phyloP scores from a whole-genome alignment of 2,329 filamentous ascomycete genomes.

The Podosphaera aphanis region DNA sequence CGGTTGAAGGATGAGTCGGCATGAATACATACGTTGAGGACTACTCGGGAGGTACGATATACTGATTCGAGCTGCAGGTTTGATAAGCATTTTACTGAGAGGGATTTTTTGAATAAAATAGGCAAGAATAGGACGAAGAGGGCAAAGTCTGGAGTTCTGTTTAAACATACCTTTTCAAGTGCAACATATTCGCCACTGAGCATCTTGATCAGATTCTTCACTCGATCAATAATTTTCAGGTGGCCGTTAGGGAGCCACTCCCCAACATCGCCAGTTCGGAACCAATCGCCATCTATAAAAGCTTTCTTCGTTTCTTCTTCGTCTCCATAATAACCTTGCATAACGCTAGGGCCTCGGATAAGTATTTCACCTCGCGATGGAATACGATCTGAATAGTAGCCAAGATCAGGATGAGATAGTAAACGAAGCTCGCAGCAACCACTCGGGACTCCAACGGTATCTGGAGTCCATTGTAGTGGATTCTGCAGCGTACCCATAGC shows the following conservation, averaged over 20 bases:
- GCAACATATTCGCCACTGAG: slow-evolving; percentile 90
- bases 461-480: slow-evolving; percentile 57
- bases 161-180: slow-evolving; percentile 41
- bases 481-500: slow-evolving; percentile 62
- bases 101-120: too few relatives aligned
- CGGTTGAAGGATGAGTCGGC: slow-evolving; percentile 47
- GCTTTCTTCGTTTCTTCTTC: slow-evolving; percentile 59
- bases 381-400: slow-evolving; percentile 41
- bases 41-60: slow-evolving; percentile 53
- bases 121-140: too few relatives aligned
- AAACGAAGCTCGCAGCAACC: slow-evolving; percentile 67
- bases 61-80: slow-evolving; percentile 48
- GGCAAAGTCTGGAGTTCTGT: too few relatives aligned
- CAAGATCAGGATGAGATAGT: slow-evolving; percentile 65
- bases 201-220: slow-evolving; percentile 88
- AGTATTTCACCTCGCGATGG: slow-evolving; percentile 67
- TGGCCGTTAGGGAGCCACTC: slow-evolving; percentile 53
- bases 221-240: slow-evolving; percentile 57
- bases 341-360: slow-evolving; percentile 55
- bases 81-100: background rate
- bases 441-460: slow-evolving; percentile 53
- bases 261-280: slow-evolving; percentile 69
- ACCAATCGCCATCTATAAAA: slow-evolving; percentile 56
- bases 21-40: slow-evolving; percentile 70
- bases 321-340: slow-evolving; percentile 59